Evolutionary conservation across 495 filamentous ascomycete species (phyloP), one percentile per base, ranked within the genome.

Genomic region (Trichoderma orchidacearum): DNA sequence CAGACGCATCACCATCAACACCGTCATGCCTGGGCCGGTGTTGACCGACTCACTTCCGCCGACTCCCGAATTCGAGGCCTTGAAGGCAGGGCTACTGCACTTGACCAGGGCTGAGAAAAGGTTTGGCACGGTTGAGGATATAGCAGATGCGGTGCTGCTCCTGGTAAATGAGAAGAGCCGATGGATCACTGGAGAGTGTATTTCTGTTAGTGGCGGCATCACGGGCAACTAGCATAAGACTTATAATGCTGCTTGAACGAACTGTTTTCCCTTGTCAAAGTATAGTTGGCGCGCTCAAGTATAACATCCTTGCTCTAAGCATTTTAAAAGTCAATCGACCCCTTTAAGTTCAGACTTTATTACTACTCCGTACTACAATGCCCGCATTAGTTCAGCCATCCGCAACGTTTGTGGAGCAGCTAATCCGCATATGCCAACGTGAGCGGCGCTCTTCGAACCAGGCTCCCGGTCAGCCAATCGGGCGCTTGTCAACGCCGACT

Each of bases 151-250:
- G 9, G 74, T 74, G 21, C 53, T 72, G 18, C 61, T 78, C n/a
- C 41, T 80, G 9, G 69, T 66, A 11, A 69, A 66, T 11, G 77
- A 79, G 63, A 71, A 75, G 61, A 72, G 69, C 41, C 62, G 72
- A 7, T 78, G 75, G 77, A 66, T 80, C 35, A 78, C 75, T 0
- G 77, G 74, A 15, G 69, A 77, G 66, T 66, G 64, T 51, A 68
- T 80, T 34, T 69, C 70, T 45, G 71, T 69, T 6, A 74, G 74
- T 63, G 74, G 75, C 28, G 76, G 77, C 4, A 64, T 69, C 23
- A 30, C 28, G 5, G 51, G 51, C 28, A 32, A 30, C 15, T 53
- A 30, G 15, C n/a, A 4, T 8, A 28, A 9, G n/a, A 51, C 28
- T 30, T 13, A 3, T 30, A 17, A n/a, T n/a, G 15, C 27, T 2